A percentile compares a stretch with the other conserved stretches of the same genome.
These are phyloP conservation scores for Ogataea neopini DNA, from an alignment of 805 yeast genomes.

Conservation along the genomic window DNA sequence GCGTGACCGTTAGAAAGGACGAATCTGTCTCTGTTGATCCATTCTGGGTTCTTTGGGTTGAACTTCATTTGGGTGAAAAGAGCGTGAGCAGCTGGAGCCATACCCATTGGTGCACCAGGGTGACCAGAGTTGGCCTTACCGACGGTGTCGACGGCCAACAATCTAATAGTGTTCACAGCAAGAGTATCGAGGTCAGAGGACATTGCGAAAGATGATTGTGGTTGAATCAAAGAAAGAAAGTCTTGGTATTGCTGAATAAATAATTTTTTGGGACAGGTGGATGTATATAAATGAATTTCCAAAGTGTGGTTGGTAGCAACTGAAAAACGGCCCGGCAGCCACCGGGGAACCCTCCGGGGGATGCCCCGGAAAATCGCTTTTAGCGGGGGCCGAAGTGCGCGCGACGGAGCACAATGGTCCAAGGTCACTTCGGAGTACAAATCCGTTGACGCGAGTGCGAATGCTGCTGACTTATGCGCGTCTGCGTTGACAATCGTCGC, in stretches of 20 bases:
- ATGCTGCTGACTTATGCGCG: too few relatives aligned
- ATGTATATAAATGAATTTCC: too few relatives aligned
- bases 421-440: constrained; percentile 1
- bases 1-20: constrained; percentile 97
- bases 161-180: constrained; percentile 86
- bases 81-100: constrained; percentile 94
- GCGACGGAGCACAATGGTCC: constrained; percentile 7
- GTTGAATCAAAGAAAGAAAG: background rate
- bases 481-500: too few relatives aligned
- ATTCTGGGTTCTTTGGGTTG: constrained; percentile 88
- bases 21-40: constrained; percentile 95
- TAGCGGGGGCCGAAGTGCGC: constrained; percentile 4
- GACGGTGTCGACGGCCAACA: constrained; percentile 85
- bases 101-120: constrained; percentile 99
- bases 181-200: constrained; percentile 62
- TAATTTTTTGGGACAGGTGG: background rate
- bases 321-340: background rate
- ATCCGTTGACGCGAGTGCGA: too few relatives aligned
- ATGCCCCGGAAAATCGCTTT: background rate
- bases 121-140: constrained; percentile 93
- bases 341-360: background rate
- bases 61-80: constrained; percentile 77
- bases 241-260: too few relatives aligned
- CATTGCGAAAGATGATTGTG: constrained; percentile 21
- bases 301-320: background rate